Percentiles rank a stretch among this genome's conserved stretches.
Evolutionary conservation across 164 flowering plant species (phyloP).

Genomic region (Macadamia tetraphylla): DNA sequence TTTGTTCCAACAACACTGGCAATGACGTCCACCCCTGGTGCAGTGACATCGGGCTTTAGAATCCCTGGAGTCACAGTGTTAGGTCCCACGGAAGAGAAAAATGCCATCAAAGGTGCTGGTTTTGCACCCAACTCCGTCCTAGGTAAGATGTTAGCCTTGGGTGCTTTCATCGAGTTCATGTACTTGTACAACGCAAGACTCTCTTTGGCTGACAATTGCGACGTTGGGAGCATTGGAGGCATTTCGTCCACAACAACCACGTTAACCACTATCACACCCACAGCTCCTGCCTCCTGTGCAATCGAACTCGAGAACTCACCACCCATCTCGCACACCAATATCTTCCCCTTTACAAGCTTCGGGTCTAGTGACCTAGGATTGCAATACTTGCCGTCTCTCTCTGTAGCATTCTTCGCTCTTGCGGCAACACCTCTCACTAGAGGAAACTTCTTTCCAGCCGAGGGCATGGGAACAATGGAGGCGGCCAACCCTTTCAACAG

Average conservation of each 20-base stretch:
- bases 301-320: too few relatives aligned
- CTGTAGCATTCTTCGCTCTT: constrained; percentile 15
- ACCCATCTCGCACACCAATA: neutral
- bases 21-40: constrained; percentile 69
- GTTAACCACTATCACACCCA: too few relatives aligned
- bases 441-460: constrained; percentile 28
- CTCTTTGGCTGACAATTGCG: too few relatives aligned
- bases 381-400: constrained; percentile 21
- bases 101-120: too few relatives aligned
- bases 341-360: neutral
- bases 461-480: constrained; percentile 26
- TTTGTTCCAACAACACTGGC: constrained; percentile 17
- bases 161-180: too few relatives aligned
- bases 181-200: too few relatives aligned
- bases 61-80: too few relatives aligned
- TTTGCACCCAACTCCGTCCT: too few relatives aligned
- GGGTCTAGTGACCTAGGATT: constrained; percentile 19
- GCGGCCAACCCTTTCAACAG: constrained; percentile 39
- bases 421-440: constrained; percentile 31
- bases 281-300: too few relatives aligned
- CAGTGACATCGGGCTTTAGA: constrained; percentile 71
- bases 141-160: too few relatives aligned
- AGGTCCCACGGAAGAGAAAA: too few relatives aligned
- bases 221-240: too few relatives aligned
- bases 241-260: neutral